Evolutionary conservation across 2,329 filamentous ascomycete species (phyloP).

Genomic region (Zymoseptoria tritici): DNA sequence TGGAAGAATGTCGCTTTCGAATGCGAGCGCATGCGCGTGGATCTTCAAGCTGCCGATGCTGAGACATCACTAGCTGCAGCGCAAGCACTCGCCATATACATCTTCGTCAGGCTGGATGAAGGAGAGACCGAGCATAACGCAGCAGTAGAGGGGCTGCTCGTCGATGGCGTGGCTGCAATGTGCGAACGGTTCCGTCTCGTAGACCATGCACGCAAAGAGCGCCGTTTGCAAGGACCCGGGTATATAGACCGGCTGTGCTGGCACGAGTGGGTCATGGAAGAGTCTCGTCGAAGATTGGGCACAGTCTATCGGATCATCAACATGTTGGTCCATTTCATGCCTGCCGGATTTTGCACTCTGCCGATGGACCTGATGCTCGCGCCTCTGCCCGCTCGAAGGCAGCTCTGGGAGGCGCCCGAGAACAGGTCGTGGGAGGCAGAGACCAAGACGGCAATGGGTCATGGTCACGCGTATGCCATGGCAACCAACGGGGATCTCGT

Average conservation of each 20-base stretch:
- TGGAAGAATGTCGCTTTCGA: conserved; percentile 40
- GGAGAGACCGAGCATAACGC: conserved; percentile 40
- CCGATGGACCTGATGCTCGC: conserved; percentile 33
- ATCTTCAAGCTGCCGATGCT: conserved; percentile 19
- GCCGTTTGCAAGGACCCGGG: not conserved
- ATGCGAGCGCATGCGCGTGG: conserved; percentile 33
- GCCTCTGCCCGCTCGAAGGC: conserved; percentile 37
- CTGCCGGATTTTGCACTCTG: conserved; percentile 32
- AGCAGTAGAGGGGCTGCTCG: conserved; percentile 32
- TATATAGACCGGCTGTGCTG: not conserved
- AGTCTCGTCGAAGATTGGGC: conserved; percentile 27
- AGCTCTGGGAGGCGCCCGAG: conserved; percentile 39
- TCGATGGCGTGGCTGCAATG: conserved; percentile 32
- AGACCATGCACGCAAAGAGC: not conserved
- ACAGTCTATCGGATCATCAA: conserved; percentile 37
- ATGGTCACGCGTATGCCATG: conserved; percentile 1
- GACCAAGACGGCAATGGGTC: not conserved
- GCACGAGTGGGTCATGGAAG: conserved; percentile 4
- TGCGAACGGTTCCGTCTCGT: conserved; percentile 3
- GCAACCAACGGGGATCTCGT: conserved; percentile 2
- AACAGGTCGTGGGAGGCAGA: conserved; percentile 25
- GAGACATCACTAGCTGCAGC: conserved; percentile 33
- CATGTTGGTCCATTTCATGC: conserved; percentile 39
- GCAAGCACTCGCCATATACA: conserved; percentile 41
- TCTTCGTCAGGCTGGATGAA: conserved; percentile 38